Conservation (phyloP, 331 rosid genomes). For the Pyracantha coccinea region DNA sequence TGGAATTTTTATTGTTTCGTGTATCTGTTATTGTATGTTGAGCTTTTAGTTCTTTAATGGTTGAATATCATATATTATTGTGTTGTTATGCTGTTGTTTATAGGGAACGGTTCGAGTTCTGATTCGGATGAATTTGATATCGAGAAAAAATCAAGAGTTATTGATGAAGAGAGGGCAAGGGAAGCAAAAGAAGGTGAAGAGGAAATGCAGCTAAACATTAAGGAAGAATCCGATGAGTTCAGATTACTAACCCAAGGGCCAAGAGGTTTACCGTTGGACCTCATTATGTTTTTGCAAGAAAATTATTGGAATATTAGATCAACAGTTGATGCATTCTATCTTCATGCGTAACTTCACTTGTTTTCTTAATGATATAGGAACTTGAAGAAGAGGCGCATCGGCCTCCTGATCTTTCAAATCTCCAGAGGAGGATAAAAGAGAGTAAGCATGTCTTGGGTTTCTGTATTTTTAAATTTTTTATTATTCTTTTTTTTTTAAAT, state of each 20-base stretch:
- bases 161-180: constrained; percentile 43
- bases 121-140: constrained; percentile 51
- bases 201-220: constrained; percentile 63
- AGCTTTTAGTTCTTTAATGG: background rate
- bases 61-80: background rate
- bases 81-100: background rate
- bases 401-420: constrained; percentile 76
- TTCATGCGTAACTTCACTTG: background rate
- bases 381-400: constrained; percentile 63
- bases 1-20: background rate
- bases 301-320: background rate
- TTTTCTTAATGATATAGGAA: constrained; percentile 39
- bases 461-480: background rate
- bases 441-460: constrained; percentile 31
- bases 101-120: constrained; percentile 41
- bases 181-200: constrained; percentile 45
- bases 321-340: background rate
- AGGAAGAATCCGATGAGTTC: constrained; percentile 78
- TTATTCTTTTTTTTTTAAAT: no score
- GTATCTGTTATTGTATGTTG: background rate
- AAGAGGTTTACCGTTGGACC: constrained; percentile 33
- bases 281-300: background rate
- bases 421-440: constrained; percentile 80
- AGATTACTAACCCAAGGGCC: constrained; percentile 65
- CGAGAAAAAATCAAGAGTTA: constrained; percentile 42